Base-by-base conservation (phyloP, 495 filamentous ascomycete genomes). In the Penicillium malachiteum region DNA sequence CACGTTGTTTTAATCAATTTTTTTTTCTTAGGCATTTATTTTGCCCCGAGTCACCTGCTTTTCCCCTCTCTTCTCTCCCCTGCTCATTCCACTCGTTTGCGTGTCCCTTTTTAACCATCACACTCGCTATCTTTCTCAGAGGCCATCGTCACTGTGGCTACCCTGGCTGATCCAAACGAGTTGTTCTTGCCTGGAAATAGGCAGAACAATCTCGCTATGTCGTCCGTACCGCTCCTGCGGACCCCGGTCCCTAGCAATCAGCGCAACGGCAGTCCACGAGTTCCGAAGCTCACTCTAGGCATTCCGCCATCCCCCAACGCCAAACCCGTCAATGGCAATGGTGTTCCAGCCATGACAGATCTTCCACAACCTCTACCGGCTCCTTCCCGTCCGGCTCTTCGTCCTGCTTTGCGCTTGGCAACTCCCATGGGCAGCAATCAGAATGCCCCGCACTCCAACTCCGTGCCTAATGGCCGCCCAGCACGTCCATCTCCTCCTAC, bases 241-340 rank as follows among this genome's bases (percentile, higher is more conserved):
- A 90, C 92, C 38, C 89, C 91, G 52, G 86, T 95, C 52, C 87
- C 88, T 30, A 89, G 91, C 55, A 79, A 79, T 62, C 86, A 87
- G 69, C 77, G 74, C 51, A 74, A 79, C 60, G 64, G 64, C 52
- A 67, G 82, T 52, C 73, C 80, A 21, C 80, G 88, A 66, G 77
- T 86, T 40, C 92, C 92, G 17, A 86, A 90, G 62, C 79, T 96
- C 46, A 92, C 91, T 32, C 81, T 96, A 46, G 88, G 91, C 17
- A 96, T 96, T 33, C 92, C 92, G 32, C 87, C 87, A 2, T 93
- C 90, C 21, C 87, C 90, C 43, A 91, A 81, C 73, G 84, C 76
- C 52, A 87, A 91, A 71, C 89, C 91, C 4, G 82, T 81, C 62
- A 66, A 72, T 57, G 68, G 68, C 49, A 76, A 71, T 56, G 66